These are phyloP conservation scores for Dictyostelium discoideum DNA, from an alignment of 78 protist species.

Conservation along the genomic window DNA sequence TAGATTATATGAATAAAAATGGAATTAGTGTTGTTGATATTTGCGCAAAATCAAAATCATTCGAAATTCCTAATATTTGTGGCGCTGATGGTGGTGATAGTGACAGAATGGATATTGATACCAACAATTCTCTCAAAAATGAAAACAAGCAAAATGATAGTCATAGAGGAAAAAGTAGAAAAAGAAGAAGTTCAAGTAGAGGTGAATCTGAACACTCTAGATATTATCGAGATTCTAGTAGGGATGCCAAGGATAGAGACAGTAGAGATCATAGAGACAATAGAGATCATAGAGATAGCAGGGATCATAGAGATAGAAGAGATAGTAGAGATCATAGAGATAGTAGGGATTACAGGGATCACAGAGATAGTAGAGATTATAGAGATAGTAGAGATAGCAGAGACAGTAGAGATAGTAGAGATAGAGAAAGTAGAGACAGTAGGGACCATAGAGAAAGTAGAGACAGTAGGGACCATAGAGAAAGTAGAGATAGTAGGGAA, in stretches of 20 bases:
- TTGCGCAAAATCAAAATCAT: not conserved
- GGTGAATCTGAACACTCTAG: not conserved
- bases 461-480: not conserved
- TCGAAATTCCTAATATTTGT: not conserved
- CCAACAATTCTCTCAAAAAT: not conserved
- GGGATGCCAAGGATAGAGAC: not conserved
- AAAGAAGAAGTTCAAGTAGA: not conserved
- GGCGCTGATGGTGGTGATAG: not conserved
- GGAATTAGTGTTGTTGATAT: not conserved
- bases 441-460: not conserved
- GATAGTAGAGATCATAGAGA: not conserved
- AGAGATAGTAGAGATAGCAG: not conserved
- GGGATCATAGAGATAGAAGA: not conserved
- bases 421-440: not conserved
- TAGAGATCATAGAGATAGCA: not conserved
- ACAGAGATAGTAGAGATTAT: not conserved
- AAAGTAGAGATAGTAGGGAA: not conserved
- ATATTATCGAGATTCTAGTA: not conserved
- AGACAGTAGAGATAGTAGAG: not conserved
- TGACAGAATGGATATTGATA: not conserved
- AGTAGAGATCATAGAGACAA: not conserved
- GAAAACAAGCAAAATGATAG: not conserved
- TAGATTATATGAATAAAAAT: not conserved
- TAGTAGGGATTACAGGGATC: not conserved
- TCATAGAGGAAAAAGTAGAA: not conserved